Evolutionary conservation across 176 grass and related monocot species (phyloP).

Genomic region (Eragrostis nindensis): DNA sequence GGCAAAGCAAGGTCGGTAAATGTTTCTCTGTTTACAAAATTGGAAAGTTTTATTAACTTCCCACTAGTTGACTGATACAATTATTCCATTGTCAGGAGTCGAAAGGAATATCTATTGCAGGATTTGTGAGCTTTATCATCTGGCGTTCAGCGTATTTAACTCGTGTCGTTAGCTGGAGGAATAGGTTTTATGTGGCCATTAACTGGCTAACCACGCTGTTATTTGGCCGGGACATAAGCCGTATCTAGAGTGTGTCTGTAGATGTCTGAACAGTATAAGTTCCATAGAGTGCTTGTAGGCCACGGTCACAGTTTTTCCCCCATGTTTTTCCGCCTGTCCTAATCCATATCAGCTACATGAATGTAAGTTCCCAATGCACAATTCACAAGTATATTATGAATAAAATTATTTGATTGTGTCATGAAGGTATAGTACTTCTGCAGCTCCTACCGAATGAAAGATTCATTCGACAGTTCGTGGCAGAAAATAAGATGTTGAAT

Average conservation of each 20-base stretch:
- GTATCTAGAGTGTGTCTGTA: conserved; percentile 58
- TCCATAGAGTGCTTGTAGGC: conserved; percentile 1
- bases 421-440: background rate
- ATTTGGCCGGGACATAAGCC: conserved; percentile 89
- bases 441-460: background rate
- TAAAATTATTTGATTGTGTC: conserved; percentile 12
- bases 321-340: background rate
- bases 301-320: background rate
- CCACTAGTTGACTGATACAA: background rate
- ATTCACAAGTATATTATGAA: conserved; percentile 37
- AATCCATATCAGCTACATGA: background rate
- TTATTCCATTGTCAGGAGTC: conserved; percentile 59
- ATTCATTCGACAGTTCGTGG: background rate
- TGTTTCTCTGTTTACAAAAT: conserved; percentile 13
- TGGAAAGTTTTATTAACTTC: background rate
- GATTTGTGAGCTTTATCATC: conserved; percentile 90
- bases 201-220: conserved; percentile 95
- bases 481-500: background rate
- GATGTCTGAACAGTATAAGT: conserved; percentile 8
- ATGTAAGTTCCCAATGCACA: conserved; percentile 17
- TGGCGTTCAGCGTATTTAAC: conserved; percentile 95
- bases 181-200: conserved; percentile 89
- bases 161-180: conserved; percentile 95
- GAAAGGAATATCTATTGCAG: conserved; percentile 83
- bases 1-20: conserved; percentile 78